Percentiles rank a stretch among this genome's conserved stretches.
Evolutionary conservation across 2,329 filamentous ascomycete genomes (phyloP).

Genomic region (Rutstroemia sydowiana): DNA sequence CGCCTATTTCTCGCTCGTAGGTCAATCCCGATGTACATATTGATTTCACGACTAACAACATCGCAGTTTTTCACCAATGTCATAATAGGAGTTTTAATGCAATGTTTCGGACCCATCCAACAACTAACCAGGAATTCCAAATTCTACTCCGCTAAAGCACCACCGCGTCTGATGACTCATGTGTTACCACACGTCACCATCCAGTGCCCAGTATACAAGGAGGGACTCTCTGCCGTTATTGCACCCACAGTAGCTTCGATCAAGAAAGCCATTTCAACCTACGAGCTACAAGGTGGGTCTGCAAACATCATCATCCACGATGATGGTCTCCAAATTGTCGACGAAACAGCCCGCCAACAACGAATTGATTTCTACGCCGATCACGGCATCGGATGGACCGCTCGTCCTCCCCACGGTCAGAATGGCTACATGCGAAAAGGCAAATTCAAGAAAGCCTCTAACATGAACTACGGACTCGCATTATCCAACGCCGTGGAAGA

Average conservation of each 20-base stretch:
- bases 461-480: conserved; percentile 58
- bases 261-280: conserved; percentile 70
- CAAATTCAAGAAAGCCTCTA: conserved; percentile 50
- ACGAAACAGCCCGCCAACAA: conserved; percentile 52
- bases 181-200: conserved; percentile 69
- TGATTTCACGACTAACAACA: not conserved
- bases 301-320: conserved; percentile 74
- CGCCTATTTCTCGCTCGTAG: conserved; percentile 64
- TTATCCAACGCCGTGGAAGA: conserved; percentile 32
- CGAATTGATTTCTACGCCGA: conserved; percentile 63
- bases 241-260: conserved; percentile 69
- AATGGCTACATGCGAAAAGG: conserved; percentile 51
- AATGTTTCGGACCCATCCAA: conserved; percentile 67
- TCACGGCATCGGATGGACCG: conserved; percentile 63
- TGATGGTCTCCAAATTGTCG: conserved; percentile 63
- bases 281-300: conserved; percentile 69
- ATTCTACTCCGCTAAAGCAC: conserved; percentile 70
- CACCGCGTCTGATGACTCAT: conserved; percentile 49
- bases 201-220: conserved; percentile 84
- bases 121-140: conserved; percentile 55
- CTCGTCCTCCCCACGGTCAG: conserved; percentile 56
- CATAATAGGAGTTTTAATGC: conserved; percentile 66
- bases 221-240: conserved; percentile 69
- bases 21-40: not conserved
- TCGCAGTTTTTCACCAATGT: conserved; percentile 66